A percentile compares a stretch with the other conserved stretches of the same genome.
Evolutionary conservation across 768 basidiomycete species (phyloP).

Genomic region (Pisolithus marmoratus): DNA sequence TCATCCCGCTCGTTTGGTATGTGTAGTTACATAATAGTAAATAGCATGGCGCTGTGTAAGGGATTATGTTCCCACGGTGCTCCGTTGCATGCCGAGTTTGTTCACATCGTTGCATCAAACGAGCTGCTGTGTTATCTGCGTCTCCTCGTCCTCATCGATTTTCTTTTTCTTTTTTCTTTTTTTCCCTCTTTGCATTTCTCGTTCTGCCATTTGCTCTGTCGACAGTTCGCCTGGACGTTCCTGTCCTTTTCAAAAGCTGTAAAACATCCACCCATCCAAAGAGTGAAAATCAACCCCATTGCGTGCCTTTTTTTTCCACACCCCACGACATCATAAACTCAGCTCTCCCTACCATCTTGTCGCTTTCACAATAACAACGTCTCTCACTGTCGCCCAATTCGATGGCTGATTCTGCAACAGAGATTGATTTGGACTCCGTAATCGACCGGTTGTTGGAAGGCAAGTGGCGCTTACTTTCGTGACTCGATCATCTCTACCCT

Average conservation of each 20-base stretch:
- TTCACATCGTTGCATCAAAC: slow-evolving; percentile 23
- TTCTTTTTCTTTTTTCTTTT: slow-evolving; percentile 15
- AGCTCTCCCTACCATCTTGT: neutral
- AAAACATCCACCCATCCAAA: neutral
- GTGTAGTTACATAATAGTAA: neutral
- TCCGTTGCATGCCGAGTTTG: slow-evolving; percentile 24
- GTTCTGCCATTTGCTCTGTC: slow-evolving; percentile 3
- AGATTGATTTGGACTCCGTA: slow-evolving; percentile 99
- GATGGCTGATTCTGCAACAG: slow-evolving; percentile 79
- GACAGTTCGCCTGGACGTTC: neutral
- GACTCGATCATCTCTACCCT: slow-evolving; percentile 7
- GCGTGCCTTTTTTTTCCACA: slow-evolving; percentile 21
- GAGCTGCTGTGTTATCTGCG: slow-evolving; percentile 23
- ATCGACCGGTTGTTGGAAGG: slow-evolving; percentile 98
- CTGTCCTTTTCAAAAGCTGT: neutral
- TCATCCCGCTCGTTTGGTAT: neutral
- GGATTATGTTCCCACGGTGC: slow-evolving; percentile 24
- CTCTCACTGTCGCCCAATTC: slow-evolving; percentile 7
- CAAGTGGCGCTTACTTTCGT: slow-evolving; percentile 42
- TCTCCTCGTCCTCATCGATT: slow-evolving; percentile 29
- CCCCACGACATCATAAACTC: slow-evolving; percentile 13
- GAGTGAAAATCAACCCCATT: slow-evolving; percentile 5
- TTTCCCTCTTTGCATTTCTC: slow-evolving; percentile 15
- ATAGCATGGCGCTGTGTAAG: neutral
- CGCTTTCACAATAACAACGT: neutral